Evolutionary conservation across 208 protist genomes (phyloP).

Genomic region (Lotmaria passim): DNA sequence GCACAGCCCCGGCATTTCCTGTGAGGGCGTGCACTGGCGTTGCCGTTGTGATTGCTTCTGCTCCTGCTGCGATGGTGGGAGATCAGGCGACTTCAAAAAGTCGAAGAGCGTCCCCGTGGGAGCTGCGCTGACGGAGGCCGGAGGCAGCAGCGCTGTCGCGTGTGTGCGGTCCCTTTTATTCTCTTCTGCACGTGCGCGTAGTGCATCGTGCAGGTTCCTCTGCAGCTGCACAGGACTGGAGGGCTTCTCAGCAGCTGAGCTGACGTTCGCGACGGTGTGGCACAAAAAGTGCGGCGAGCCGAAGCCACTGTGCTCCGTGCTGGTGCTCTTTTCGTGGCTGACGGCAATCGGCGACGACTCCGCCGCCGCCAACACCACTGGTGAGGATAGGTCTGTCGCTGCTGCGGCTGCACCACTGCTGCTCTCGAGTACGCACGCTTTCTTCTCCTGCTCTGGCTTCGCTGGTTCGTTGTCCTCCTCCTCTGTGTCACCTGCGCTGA

Average conservation of each 20-base stretch:
- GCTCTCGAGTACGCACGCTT: background rate
- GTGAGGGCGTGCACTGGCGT: background rate
- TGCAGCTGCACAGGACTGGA: background rate
- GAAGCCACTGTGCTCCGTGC: conserved; percentile 9
- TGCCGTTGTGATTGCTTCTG: background rate
- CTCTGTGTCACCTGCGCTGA: background rate
- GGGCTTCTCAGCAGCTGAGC: background rate
- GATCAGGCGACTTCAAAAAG: background rate
- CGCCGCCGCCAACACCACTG: background rate
- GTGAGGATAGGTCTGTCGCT: background rate
- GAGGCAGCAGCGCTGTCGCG: conserved; percentile 1
- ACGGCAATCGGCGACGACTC: background rate
- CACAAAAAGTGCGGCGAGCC: conserved; percentile 14
- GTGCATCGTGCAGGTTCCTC: background rate
- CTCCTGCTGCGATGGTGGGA: background rate
- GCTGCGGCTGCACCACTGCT: background rate
- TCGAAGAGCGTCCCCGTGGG: background rate
- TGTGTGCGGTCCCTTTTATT: background rate
- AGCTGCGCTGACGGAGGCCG: background rate
- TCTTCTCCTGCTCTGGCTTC: background rate
- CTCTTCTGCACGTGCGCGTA: background rate
- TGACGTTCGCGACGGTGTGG: conserved; percentile 8
- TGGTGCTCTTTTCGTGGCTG: background rate
- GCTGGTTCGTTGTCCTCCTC: background rate
- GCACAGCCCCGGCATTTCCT: conserved; percentile 4